Evolutionary conservation across 2,329 filamentous ascomycete genomes (phyloP).

Genomic region (Aspergillus neoniger): DNA sequence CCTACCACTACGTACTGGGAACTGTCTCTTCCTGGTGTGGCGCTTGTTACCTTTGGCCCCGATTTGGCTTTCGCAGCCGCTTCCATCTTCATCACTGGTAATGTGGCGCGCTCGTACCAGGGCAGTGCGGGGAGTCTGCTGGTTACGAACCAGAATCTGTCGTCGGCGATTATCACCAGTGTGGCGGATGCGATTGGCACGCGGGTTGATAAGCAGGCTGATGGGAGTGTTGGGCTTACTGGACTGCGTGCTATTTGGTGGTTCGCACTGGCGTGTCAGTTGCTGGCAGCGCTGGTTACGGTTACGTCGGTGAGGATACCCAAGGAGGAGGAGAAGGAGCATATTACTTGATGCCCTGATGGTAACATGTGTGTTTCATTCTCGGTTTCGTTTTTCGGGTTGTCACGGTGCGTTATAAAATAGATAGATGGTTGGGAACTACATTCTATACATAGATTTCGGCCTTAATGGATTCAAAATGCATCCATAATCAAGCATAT

Average conservation of each 20-base stretch:
- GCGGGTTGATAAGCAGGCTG: constrained; percentile 22
- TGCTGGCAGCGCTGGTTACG: constrained; percentile 37
- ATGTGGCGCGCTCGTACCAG: constrained; percentile 50
- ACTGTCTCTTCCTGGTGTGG: constrained; percentile 48
- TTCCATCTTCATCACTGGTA: constrained; percentile 53
- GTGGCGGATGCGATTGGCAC: constrained; percentile 42
- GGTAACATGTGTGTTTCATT: not conserved
- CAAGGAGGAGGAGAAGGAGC: constrained; percentile 44
- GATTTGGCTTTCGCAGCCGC: constrained; percentile 52
- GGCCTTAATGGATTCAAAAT: not conserved
- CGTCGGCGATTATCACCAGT: constrained; percentile 44
- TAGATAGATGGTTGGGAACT: not conserved
- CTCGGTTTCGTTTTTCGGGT: not conserved
- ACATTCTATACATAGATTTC: not conserved
- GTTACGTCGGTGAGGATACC: constrained; percentile 45
- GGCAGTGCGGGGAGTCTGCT: constrained; percentile 50
- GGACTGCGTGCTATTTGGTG: constrained; percentile 47
- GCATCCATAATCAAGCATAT: too few species aligned
- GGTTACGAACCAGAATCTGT: constrained; percentile 52
- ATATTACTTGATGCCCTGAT: constrained; percentile 19
- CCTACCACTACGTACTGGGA: constrained; percentile 48
- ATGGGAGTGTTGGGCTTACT: constrained; percentile 31
- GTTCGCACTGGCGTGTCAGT: constrained; percentile 42
- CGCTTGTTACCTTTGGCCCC: constrained; percentile 50
- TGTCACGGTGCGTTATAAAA: not conserved